phyloP scores from a whole-genome alignment of 1,139 yeast species.

The Wickerhamiella infanticola region DNA sequence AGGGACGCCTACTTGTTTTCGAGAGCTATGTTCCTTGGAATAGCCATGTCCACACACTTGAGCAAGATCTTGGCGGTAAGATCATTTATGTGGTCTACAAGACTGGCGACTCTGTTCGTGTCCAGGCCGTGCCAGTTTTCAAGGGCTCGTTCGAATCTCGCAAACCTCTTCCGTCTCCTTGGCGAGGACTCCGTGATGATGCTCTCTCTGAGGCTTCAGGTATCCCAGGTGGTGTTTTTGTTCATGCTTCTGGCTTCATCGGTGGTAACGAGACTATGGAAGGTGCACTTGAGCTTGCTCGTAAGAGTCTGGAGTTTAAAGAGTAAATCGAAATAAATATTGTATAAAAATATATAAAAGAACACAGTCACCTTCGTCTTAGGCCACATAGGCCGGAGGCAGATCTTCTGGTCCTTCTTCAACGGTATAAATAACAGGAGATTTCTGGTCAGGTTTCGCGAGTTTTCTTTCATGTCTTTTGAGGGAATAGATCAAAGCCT shows the following conservation, averaged over 20 bases:
- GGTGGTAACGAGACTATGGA: constrained; percentile 84
- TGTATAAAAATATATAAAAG: too few species aligned
- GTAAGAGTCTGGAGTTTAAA: constrained; percentile 27
- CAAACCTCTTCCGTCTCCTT: constrained; percentile 70
- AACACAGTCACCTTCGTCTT: constrained; percentile 1
- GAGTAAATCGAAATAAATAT: background rate
- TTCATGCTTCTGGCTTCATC: constrained; percentile 94
- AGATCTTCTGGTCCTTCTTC: constrained; percentile 4
- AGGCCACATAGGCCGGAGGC: constrained; percentile 11
- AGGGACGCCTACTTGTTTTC: constrained; percentile 61
- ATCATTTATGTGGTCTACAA: constrained; percentile 70
- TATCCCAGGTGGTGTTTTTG: constrained; percentile 70
- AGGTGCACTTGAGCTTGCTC: constrained; percentile 66
- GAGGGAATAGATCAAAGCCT: background rate
- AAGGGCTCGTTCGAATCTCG: constrained; percentile 71
- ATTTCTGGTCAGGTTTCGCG: background rate
- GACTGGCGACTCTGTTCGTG: constrained; percentile 69
- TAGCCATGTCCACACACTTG: constrained; percentile 70
- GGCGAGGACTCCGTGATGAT: constrained; percentile 92
- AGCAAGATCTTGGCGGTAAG: constrained; percentile 36
- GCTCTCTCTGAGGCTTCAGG: constrained; percentile 58
- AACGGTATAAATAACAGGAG: background rate
- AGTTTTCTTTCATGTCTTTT: background rate
- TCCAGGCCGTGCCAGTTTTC: constrained; percentile 72
- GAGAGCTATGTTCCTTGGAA: constrained; percentile 84